Evolutionary conservation across 257 asterid genomes (phyloP).

Genomic region (Ligustrum vulgare): DNA sequence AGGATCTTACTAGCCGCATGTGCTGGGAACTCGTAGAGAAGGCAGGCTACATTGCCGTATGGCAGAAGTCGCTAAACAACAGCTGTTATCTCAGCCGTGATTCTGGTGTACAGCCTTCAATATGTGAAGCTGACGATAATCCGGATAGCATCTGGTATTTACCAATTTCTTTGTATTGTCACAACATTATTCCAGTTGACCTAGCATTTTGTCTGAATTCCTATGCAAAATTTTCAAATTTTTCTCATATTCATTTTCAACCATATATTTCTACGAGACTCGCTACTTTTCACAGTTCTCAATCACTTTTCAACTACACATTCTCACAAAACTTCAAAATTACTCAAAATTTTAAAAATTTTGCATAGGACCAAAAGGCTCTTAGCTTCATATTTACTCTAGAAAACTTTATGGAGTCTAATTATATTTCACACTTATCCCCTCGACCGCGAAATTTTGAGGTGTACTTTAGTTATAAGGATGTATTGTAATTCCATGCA

Average conservation of each 20-base stretch:
- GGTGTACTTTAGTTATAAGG: neutral
- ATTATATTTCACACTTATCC: neutral
- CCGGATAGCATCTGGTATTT: slow-evolving; percentile 61
- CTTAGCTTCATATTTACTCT: neutral
- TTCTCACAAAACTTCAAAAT: no score
- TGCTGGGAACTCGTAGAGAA: slow-evolving; percentile 62
- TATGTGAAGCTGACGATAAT: slow-evolving; percentile 42
- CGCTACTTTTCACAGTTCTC: no score
- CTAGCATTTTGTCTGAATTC: neutral
- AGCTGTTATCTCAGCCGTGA: slow-evolving; percentile 55
- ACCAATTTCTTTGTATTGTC: neutral
- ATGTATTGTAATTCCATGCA: no score
- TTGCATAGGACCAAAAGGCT: no score
- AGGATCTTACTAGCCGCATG: slow-evolving; percentile 41
- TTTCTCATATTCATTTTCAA: no score
- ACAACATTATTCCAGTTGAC: neutral
- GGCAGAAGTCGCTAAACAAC: slow-evolving; percentile 61
- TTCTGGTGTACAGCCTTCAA: slow-evolving; percentile 35
- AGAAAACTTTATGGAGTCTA: neutral
- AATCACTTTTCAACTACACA: no score
- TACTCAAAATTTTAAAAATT: no score
- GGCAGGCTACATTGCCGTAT: slow-evolving; percentile 48
- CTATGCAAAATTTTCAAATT: no score
- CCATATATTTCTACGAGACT: no score
- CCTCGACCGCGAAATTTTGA: neutral